Evolutionary conservation across 352 stramenopile species (phyloP), one percentile per base, ranked within the genome.

Genomic region (Peronosclerospora sorghi): DNA sequence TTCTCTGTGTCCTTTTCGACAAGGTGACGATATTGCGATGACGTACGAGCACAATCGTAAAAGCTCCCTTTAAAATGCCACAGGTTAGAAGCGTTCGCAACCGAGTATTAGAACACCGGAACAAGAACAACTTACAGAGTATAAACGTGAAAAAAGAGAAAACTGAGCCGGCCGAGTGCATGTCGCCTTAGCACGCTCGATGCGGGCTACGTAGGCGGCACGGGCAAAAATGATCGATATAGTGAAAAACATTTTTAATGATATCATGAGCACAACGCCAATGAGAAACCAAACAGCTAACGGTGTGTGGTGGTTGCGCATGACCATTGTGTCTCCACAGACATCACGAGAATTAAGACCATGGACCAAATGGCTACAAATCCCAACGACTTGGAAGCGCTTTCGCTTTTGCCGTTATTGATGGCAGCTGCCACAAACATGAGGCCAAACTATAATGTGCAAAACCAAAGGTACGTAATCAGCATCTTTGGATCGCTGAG

Each of bases 201-300:
- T 72, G 34, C 70, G 72, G 17, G 73, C 78, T 39, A 87, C 48
- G 51, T 84, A 85, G 23, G 77, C 74, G 4, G 63, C 67, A 21
- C 78, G 73, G 15, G 74, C 71, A 48, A 86, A 87, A 45, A 90
- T 70, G 38, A 90, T 66, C 8, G 64, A 76, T 24, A 90, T 59
- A n/a, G n/a, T n/a, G 56, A 73, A 85, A 57, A 90, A 86, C 75
- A 88, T 87, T 46, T 90, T 75, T 52, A 90, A 72, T 41, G 76
- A 72, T 80, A 93, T 93, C 75, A 95, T 93, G 40, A 93, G 67
- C 32, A 95, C 80, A 46, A 94, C 76, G 57, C 83, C 83, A 41
- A 95, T 86, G 53, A 95, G 87, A 51, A 95, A 92, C 37, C 83
- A 80, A 27, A 95, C 77, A 12, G 83, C 80, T 30, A 95, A 51